phyloP scores from a whole-genome alignment of 768 basidiomycete species.

The Hygrophoropsis aurantiaca region DNA sequence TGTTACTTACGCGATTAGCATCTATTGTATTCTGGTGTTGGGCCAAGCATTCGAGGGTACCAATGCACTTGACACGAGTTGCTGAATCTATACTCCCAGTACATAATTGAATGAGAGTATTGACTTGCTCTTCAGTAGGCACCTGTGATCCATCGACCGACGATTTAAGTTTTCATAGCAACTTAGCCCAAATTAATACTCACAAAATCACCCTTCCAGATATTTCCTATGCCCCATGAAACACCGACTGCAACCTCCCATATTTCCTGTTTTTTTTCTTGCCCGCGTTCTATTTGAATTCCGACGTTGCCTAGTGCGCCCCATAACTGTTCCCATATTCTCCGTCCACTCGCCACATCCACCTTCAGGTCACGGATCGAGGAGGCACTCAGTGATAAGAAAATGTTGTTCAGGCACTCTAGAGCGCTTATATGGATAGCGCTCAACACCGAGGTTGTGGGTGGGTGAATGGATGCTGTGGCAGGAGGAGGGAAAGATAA shows the following conservation, averaged over 20 bases:
- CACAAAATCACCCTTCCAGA: conserved; percentile 72
- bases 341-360: conserved; percentile 48
- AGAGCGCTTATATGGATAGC: conserved; percentile 83
- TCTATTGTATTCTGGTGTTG: conserved; percentile 62
- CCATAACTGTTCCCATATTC: conserved; percentile 72
- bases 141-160: conserved; percentile 31
- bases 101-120: conserved; percentile 66
- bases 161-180: no score
- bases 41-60: conserved; percentile 83
- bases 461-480: conserved; percentile 74
- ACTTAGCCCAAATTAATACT: no score
- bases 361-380: conserved; percentile 40
- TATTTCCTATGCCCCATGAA: conserved; percentile 81
- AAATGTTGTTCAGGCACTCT: conserved; percentile 89
- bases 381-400: conserved; percentile 65
- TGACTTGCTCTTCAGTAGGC: conserved; percentile 60
- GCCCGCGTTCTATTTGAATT: conserved; percentile 56
- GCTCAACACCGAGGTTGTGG: conserved; percentile 82
- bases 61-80: conserved; percentile 76
- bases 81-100: conserved; percentile 51
- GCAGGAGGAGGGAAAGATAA: conserved; percentile 81
- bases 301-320: conserved; percentile 57
- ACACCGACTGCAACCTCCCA: conserved; percentile 82
- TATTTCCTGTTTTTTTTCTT: conserved; percentile 70
- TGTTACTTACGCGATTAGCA: conserved; percentile 41